Conservation (phyloP, 441 rosid species). For the Adansonia madagascariensis region DNA sequence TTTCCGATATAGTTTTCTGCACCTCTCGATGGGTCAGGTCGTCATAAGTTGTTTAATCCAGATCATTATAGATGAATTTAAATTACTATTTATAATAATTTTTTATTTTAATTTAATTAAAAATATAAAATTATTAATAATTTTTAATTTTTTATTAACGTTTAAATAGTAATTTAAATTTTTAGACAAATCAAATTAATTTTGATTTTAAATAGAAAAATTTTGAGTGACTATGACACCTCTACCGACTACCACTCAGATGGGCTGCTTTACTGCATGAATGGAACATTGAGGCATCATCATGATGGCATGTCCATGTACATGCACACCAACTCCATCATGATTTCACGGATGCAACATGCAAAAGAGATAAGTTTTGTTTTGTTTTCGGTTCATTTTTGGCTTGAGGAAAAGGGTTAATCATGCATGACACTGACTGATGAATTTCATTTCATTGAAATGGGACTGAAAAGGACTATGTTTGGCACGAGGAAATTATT, state of each 20-base stretch:
- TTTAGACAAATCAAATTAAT: too few relatives aligned
- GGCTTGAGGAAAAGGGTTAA: background rate
- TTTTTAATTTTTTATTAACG: too few relatives aligned
- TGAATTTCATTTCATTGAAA: background rate
- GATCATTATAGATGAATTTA: too few relatives aligned
- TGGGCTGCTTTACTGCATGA: background rate
- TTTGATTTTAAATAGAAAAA: too few relatives aligned
- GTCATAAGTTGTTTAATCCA: too few relatives aligned
- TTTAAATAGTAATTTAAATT: too few relatives aligned
- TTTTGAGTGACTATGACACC: too few relatives aligned
- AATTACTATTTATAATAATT: too few relatives aligned
- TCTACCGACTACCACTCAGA: background rate
- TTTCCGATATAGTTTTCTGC: too few relatives aligned
- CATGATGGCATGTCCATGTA: background rate
- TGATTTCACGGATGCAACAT: slow-evolving; percentile 8
- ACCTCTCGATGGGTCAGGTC: too few relatives aligned
- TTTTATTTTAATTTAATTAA: too few relatives aligned
- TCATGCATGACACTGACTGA: background rate
- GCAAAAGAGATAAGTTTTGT: background rate
- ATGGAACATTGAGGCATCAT: background rate
- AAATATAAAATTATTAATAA: too few relatives aligned
- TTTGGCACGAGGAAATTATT: background rate
- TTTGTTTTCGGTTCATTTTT: background rate
- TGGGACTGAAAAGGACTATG: background rate
- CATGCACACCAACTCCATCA: slow-evolving; percentile 21